A percentile compares a stretch with the other conserved stretches of the same genome.
phyloP scores from a whole-genome alignment of 2,329 filamentous ascomycete species.

The Fusarium humuli region DNA sequence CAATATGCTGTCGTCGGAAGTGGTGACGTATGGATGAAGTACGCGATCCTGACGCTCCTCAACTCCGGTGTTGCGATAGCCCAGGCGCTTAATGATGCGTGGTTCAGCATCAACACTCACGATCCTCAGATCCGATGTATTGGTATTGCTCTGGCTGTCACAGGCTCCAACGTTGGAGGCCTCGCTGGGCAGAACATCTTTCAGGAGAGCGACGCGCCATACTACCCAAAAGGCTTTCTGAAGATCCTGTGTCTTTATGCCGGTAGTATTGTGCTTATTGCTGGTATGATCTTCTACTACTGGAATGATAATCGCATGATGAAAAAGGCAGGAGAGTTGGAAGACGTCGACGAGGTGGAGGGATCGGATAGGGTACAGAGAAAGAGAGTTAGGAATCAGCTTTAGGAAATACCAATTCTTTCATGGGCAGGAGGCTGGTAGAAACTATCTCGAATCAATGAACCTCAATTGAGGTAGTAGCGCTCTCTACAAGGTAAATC shows the following conservation, averaged over 20 bases:
- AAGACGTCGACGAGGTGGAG: neutral
- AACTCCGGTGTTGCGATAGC: neutral
- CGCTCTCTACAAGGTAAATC: no score
- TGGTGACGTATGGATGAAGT: neutral
- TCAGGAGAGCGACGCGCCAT: neutral
- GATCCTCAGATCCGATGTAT: conserved; percentile 7
- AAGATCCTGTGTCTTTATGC: conserved; percentile 5
- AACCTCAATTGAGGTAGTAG: no score
- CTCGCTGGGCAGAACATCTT: neutral
- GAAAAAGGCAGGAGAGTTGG: neutral
- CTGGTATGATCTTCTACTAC: conserved; percentile 17
- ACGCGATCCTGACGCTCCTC: neutral
- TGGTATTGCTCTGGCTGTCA: neutral
- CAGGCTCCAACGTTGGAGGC: neutral
- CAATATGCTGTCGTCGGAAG: neutral
- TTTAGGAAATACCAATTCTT: neutral
- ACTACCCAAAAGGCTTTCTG: neutral
- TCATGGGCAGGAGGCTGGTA: neutral
- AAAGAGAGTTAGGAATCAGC: neutral
- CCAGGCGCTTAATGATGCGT: neutral
- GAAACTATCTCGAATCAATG: neutral
- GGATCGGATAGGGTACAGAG: neutral
- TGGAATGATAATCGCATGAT: conserved; percentile 8
- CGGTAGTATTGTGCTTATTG: conserved; percentile 4
- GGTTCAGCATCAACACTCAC: conserved; percentile 6